Base-by-base conservation (phyloP, 2,329 filamentous ascomycete species). In the Penicillium psychrosexuale region DNA sequence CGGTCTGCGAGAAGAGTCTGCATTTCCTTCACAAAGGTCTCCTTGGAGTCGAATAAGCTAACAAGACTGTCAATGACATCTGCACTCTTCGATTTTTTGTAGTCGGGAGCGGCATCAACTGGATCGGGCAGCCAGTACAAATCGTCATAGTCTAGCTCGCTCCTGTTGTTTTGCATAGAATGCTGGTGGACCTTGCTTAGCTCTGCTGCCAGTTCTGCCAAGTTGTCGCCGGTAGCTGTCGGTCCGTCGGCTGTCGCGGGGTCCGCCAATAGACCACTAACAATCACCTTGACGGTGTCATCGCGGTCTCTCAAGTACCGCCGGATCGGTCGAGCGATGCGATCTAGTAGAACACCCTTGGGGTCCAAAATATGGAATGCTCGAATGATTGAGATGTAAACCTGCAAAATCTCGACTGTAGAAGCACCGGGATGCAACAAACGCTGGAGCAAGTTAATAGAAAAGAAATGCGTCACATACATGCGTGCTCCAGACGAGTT, bases 101-200 rank as follows among this genome's bases (percentile, higher is more conserved):
- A 97, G 69, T 97, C 90, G 45, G 91, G 88, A 9, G 91, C 91
- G 1, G 94, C 94, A 69, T 99, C 94, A 37, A 95, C 86, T 0
- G 94, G 94, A 65, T 96, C 90, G 1, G 94, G 94, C 34, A 91
- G 80, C 94, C 94, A 99, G 8, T 86, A 84, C 86, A 96, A 89
- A 71, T 99, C 92, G 67, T 91, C 83, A 88, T 90, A 97, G 71
- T 95, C 90, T 15, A 94, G 80, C 49, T 90, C 89, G 53, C 88
- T 85, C 24, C 68, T 66, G n/a, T 81, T 77, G 36, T 78, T 73
- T 56, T 63, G 70, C 46, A 64, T 74, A 62, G 59, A 81, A 69
- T 65, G 78, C 62, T 62, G 70, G 48, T 70, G 74, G 37, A 71
- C 69, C 56, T 66, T 72, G 50, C 61, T 67, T 56, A 86, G 76